Evolutionary conservation across 352 stramenopile species (phyloP).

Genomic region (Phytophthora kernoviae): DNA sequence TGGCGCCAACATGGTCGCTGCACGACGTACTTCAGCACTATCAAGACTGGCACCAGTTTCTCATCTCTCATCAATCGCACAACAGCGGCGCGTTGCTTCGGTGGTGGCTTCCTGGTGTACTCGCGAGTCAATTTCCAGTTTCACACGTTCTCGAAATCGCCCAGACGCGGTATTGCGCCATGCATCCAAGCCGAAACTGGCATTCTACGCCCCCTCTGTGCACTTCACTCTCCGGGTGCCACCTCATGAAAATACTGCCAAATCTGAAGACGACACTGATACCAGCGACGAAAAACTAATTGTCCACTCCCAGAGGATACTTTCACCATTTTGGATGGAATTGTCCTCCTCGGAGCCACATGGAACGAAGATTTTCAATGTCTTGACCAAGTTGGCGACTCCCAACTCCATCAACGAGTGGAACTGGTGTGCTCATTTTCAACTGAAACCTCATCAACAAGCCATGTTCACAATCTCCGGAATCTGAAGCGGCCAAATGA

Average conservation of each 20-base stretch:
- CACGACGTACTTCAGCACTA: constrained; percentile 34
- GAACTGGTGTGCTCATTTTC: constrained; percentile 15
- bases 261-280: neutral
- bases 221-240: constrained; percentile 16
- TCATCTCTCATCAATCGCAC: neutral
- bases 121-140: constrained; percentile 8
- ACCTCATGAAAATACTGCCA: neutral
- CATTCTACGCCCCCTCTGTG: neutral
- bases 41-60: constrained; percentile 20
- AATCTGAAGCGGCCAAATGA: neutral
- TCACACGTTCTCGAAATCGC: constrained; percentile 13
- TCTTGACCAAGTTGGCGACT: constrained; percentile 2
- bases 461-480: neutral
- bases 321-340: constrained; percentile 34
- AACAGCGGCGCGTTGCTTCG: neutral
- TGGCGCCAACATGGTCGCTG: constrained; percentile 15
- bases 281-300: neutral
- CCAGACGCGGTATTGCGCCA: neutral
- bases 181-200: neutral
- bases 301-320: constrained; percentile 1
- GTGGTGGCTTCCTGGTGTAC: constrained; percentile 26
- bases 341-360: constrained; percentile 34
- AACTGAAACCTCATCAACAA: neutral
- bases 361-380: constrained; percentile 31
- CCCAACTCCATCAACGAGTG: constrained; percentile 19